A percentile compares a stretch with the other conserved stretches of the same genome.
phyloP scores from a whole-genome alignment of 306 rosid species.

The Citrullus amarus region DNA sequence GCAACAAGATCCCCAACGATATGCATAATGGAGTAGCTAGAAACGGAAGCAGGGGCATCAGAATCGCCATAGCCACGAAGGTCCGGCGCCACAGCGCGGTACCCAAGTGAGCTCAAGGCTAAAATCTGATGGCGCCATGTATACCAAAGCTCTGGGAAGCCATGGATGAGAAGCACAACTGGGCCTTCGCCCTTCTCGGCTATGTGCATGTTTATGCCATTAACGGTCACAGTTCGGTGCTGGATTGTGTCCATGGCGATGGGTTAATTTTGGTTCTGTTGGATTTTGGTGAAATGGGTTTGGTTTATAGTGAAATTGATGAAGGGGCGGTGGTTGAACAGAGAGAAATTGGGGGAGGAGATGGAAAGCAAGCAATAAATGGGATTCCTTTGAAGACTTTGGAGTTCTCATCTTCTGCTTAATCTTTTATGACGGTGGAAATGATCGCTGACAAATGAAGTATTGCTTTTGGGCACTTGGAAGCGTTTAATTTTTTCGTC shows the following conservation, averaged over 20 bases:
- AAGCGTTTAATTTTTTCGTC: no score
- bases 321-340: not conserved
- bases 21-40: conserved; percentile 38
- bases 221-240: conserved; percentile 38
- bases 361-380: not conserved
- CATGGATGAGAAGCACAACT: conserved; percentile 56
- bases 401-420: not conserved
- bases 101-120: conserved; percentile 36
- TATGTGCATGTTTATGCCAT: conserved; percentile 68
- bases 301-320: not conserved
- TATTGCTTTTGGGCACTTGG: not conserved
- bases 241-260: conserved; percentile 32
- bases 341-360: not conserved
- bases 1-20: conserved; percentile 45
- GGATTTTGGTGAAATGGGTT: not conserved
- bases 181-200: conserved; percentile 70
- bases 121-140: conserved; percentile 72
- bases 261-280: not conserved
- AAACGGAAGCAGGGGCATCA: conserved; percentile 20
- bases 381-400: not conserved
- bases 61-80: conserved; percentile 67
- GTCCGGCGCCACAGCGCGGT: conserved; percentile 48
- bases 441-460: not conserved
- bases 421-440: not conserved
- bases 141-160: conserved; percentile 71